Base-by-base conservation (phyloP, 257 asterid species). In the Rubia yunnanensis region DNA sequence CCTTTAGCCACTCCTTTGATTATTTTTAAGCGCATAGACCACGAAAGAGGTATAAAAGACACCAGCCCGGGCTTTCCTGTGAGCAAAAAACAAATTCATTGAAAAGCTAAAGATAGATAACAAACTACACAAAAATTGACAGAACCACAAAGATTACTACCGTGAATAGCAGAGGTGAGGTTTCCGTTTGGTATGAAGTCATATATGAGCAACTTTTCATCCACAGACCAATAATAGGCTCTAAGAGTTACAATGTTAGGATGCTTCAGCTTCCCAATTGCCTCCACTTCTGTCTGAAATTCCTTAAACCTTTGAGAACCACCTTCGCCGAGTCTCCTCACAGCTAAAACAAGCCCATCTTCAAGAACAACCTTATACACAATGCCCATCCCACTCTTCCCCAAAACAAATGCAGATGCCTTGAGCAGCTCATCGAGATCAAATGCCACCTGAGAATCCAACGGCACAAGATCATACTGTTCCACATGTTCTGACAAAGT, bases 181-280 rank as follows among this genome's bases (percentile, higher is more conserved):
- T 89, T 89, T 53, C 95, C 97, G 60, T 92, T 89, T 3, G 92
- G 87, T 23, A 86, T 67, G 71, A 79, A 86, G 44, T 92, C 94
- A 49, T 90, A 86, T 65, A 92, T 89, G 55, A 92, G 79, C 5
- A 89, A 86, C 83, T 92, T 92, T 80, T 92, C 99, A 31, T 92
- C 97, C 26, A 80, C 90, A 0, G 99, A 90, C 97, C 96, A 92
- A 71, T 92, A 92, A 70, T 92, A 92, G 52, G 99, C 99, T 69
- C 85, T 77, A 4, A 92, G 94, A 10, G 87, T 84, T 9, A 74
- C 92, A 0, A 92, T 59, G 73, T 89, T 86, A 0, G 86, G 94
- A 73, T 92, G 97, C n/a, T 83, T 83, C 7, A 89, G 79, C 82
- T 89, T 92, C 31, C 95, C 99, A 69, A 92, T 83, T 1, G 99